Base-by-base conservation (phyloP, 345 rosid species). In the Moricandia arvensis region DNA sequence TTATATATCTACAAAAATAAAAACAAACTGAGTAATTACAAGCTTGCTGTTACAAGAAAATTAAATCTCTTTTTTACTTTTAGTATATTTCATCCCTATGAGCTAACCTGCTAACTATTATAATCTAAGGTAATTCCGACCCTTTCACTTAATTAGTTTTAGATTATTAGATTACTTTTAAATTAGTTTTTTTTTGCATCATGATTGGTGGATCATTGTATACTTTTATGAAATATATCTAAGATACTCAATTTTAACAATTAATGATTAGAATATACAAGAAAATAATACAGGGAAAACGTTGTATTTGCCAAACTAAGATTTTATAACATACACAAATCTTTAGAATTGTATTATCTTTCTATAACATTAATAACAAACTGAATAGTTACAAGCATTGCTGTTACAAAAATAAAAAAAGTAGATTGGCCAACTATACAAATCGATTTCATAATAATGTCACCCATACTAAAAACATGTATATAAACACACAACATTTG, bases 321-420 rank as follows among this genome's bases (percentile, higher is more conserved):
- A 66, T 45, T 24, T 31, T 75, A 67, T 67, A 67, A 75, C 73
- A 66, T 66, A 75, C 53, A 66, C 6, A 75, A 43, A 75, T 66
- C 60, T 66, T 12, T 66, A 4, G 7, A 43, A 74, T 66, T 59
- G 45, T 45, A 75, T 59, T 26, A 60, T 45, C 53, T 33, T 66
- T 74, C 47, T 21, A 24, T 6, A 7, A 6, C 27, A 64, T 41
- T 64, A 64, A 41, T 13, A 24, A 41, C 54, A 41, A 64, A 33
- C 4, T 33, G 4, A 59, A 7, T 74, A 66, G 30, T 58, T 47
- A 60, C 37, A 67, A 35, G n/a, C 5, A 2, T 38, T 41, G 26
- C n/a, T 75, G 79, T 75, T 75, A 75, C 79, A 53, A 75, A 62
- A 16, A 37, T 8, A n/a, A 69, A 38, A 38, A 69, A 53, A 76